These are phyloP conservation scores for Lunularia cruciata DNA, from an alignment of 225 moss, liverwort and hornwort species.

Conservation along the genomic window DNA sequence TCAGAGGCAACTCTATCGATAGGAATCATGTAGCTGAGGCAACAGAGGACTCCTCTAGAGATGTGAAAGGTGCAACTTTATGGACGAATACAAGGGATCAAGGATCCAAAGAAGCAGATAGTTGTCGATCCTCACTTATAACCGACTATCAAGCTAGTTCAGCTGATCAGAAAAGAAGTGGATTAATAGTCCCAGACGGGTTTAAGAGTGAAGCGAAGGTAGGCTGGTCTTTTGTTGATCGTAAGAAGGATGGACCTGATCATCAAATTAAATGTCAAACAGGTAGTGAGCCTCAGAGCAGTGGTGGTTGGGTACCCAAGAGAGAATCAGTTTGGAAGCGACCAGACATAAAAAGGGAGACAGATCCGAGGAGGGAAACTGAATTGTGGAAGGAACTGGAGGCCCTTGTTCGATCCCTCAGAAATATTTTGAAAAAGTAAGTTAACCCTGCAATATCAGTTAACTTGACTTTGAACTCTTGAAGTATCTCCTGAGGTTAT, in stretches of 20 bases:
- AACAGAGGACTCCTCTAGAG: conserved; percentile 19
- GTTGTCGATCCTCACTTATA: conserved; percentile 7
- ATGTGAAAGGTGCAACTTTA: conserved; percentile 5
- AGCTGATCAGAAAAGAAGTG: neutral
- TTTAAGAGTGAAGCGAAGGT: neutral
- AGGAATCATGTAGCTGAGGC: neutral
- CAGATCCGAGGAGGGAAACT: conserved; percentile 34
- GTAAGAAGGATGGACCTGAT: conserved; percentile 4
- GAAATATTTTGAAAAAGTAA: conserved; percentile 33
- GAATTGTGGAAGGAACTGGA: conserved; percentile 32
- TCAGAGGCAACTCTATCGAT: neutral
- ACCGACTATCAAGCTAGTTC: neutral
- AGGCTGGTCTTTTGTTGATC: neutral
- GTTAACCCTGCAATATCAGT: no score
- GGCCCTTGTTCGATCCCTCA: conserved; percentile 15
- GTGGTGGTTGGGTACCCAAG: neutral
- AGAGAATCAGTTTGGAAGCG: conserved; percentile 5
- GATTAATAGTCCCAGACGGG: neutral
- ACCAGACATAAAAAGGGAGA: neutral
- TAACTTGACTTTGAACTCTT: no score
- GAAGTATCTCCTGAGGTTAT: no score
- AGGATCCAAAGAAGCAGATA: neutral
- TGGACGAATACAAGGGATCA: conserved; percentile 11
- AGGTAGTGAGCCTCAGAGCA: conserved; percentile 4
- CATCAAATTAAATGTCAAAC: neutral